Conservation (phyloP, 768 basidiomycete species). For the Mrakia hoshinonis region DNA sequence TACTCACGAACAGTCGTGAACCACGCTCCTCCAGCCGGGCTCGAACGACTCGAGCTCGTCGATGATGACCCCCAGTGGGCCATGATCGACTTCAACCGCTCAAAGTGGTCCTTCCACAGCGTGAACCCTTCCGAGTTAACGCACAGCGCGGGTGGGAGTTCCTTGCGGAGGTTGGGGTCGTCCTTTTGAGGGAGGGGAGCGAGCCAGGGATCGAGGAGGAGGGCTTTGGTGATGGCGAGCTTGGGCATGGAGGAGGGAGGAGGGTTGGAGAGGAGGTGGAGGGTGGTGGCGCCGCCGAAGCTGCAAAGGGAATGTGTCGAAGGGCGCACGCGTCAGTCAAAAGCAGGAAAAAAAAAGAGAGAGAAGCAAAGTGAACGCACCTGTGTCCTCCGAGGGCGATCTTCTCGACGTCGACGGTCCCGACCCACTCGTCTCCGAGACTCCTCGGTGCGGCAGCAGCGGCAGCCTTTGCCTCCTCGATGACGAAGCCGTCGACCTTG, state of each 20-base stretch:
- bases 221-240: constrained; percentile 13
- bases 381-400: constrained; percentile 48
- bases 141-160: constrained; percentile 48
- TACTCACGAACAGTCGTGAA: neutral
- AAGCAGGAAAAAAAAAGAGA: neutral
- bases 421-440: constrained; percentile 32
- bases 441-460: neutral
- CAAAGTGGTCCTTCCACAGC: constrained; percentile 67
- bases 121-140: constrained; percentile 73
- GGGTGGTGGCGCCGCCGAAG: constrained; percentile 18
- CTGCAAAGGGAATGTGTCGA: neutral
- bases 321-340: neutral
- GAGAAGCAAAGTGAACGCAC: neutral
- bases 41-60: neutral
- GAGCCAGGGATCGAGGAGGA: constrained; percentile 28
- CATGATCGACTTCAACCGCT: constrained; percentile 50
- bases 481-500: constrained; percentile 34
- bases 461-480: constrained; percentile 3
- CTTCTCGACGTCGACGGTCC: constrained; percentile 36
- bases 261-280: constrained; percentile 19
- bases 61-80: constrained; percentile 46
- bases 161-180: constrained; percentile 15
- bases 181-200: constrained; percentile 15
- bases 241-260: constrained; percentile 9
- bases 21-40: neutral